phyloP scores from a whole-genome alignment of 2,329 filamentous ascomycete genomes.

The Colletotrichum cordylinicola region DNA sequence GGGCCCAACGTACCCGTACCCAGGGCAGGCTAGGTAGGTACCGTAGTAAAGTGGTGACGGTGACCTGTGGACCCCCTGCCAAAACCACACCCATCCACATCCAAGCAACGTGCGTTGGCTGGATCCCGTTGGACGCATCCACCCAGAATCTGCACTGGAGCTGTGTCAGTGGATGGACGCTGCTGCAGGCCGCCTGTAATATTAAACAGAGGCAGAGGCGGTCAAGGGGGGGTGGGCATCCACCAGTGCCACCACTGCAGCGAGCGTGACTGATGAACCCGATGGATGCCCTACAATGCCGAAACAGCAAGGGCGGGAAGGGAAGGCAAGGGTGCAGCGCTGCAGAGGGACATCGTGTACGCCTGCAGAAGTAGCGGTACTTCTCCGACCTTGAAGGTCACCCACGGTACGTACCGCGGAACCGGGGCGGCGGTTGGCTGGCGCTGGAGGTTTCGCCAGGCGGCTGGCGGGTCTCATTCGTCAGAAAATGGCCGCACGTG shows the following conservation, averaged over 20 bases:
- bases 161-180: not conserved
- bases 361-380: not conserved
- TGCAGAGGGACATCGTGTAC: not conserved
- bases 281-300: constrained; percentile 12
- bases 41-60: not conserved
- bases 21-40: no score
- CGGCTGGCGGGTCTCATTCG: constrained; percentile 3
- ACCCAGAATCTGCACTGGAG: not conserved
- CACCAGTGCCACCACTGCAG: not conserved
- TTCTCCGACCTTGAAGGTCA: not conserved
- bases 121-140: not conserved
- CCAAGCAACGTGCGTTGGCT: constrained; percentile 21
- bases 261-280: not conserved
- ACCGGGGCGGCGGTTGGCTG: not conserved
- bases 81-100: not conserved
- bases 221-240: constrained; percentile 5
- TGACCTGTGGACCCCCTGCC: not conserved
- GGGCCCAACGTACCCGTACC: not conserved
- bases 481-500: not conserved
- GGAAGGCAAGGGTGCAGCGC: not conserved
- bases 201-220: constrained; percentile 10
- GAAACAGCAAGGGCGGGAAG: constrained; percentile 11
- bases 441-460: constrained; percentile 8
- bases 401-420: not conserved
- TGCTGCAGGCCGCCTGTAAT: constrained; percentile 17